Percentiles rank a stretch among this genome's conserved stretches.
Conservation (phyloP, 441 rosid genomes). For the Eruca vesicaria region DNA sequence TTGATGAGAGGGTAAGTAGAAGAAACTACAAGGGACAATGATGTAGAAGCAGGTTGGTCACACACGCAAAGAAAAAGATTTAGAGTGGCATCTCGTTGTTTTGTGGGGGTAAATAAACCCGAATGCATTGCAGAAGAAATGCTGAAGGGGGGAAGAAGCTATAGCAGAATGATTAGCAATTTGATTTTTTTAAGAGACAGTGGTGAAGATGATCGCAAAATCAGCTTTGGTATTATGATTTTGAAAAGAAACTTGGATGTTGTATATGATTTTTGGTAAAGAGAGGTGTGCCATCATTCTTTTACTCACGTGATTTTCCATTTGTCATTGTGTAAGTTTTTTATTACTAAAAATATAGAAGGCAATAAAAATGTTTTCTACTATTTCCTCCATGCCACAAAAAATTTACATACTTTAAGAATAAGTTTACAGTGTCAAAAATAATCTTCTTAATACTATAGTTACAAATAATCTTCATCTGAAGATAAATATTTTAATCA, state of each 20-base stretch:
- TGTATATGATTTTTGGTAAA: background rate
- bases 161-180: too few relatives aligned
- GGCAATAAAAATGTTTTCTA: too few relatives aligned
- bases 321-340: background rate
- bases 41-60: background rate
- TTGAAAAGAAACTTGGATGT: background rate
- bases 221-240: background rate
- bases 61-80: background rate
- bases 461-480: too few relatives aligned
- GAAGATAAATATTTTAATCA: background rate
- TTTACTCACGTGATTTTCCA: background rate
- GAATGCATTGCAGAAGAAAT: background rate
- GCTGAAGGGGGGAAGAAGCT: too few relatives aligned
- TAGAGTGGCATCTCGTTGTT: background rate
- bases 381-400: background rate
- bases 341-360: background rate
- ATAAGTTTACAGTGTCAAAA: background rate
- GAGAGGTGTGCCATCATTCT: background rate
- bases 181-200: too few relatives aligned
- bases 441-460: background rate
- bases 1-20: constrained; percentile 12
- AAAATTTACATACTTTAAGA: background rate
- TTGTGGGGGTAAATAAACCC: background rate
- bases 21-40: background rate
- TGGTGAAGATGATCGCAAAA: background rate